Evolutionary conservation across 345 rosid species (phyloP), one percentile per base, ranked within the genome.

Genomic region (Rhizophora mangle): DNA sequence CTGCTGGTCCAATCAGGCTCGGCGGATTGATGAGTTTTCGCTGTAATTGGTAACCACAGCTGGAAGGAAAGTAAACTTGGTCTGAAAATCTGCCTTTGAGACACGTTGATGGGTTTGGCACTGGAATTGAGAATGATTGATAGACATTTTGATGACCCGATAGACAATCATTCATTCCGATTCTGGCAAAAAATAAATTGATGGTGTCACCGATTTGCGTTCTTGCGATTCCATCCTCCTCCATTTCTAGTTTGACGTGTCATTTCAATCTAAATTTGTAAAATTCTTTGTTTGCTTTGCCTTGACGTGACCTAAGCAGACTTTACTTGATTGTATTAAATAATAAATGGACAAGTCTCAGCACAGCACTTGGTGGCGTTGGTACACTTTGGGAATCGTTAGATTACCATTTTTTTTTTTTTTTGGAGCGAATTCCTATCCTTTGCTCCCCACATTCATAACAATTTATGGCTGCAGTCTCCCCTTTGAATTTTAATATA

Each of bases 361-460:
- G 49, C 3, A 43, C 49, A 43, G 49, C 19, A 0, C 18, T 43
- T 43, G 49, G 49, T 13, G 19, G 19, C 15, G 49, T 43, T 43
- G 5, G 39, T 4, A 51, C 20, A 60, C 51, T 71, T 20, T 72
- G 77, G 71, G 67, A 63, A 65, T 63, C 72, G 80, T 55, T 67
- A 57, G 46, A 65, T 66, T 67, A 53, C 34, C 36, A 69, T 52
- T 70, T 49, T 62, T 32, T 70, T 52, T 6, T 34, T 32, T 32
- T 5, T 34, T 7, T 34, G 68, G 80, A 82, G 65, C 55, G 67
- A 73, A 74, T 1, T 54, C 54, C 31, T 20, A 60, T 15, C 16
- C 66, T 75, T 76, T 80, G 72, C 70, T 65, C 63, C 82, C 79
- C 36, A 1, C 22, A 15, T 53, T 70, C 60, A 60, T 72, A 70